A percentile compares a stretch with the other conserved stretches of the same genome.
These are phyloP conservation scores for Ophiostoma tasmaniense DNA, from an alignment of 2,329 filamentous ascomycete genomes.

Conservation along the genomic window DNA sequence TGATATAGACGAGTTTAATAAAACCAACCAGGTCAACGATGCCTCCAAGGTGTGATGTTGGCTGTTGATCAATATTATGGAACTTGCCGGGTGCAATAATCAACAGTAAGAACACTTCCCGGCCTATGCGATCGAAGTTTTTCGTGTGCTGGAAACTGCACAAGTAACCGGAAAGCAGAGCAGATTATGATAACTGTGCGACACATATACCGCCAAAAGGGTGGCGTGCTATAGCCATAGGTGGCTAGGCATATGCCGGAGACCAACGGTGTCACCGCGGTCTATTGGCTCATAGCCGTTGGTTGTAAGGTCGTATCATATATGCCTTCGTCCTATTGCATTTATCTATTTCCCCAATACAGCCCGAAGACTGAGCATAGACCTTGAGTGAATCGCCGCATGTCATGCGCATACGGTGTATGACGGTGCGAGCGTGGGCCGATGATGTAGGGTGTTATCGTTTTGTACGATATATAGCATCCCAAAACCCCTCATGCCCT, in stretches of 20 bases:
- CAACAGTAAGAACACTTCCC: background rate
- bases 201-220: background rate
- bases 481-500: background rate
- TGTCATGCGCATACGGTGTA: background rate
- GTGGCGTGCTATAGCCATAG: background rate
- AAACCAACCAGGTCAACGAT: background rate
- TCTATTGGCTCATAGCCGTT: background rate
- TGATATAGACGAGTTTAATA: background rate
- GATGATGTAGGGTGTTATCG: background rate
- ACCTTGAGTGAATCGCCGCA: background rate
- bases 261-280: background rate
- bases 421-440: background rate
- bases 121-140: background rate
- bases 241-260: background rate
- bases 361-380: background rate
- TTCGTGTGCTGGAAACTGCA: background rate
- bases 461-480: background rate
- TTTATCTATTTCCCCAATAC: background rate
- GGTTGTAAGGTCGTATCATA: background rate
- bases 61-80: background rate
- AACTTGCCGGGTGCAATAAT: background rate
- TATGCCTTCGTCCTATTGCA: background rate
- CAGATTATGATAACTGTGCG: background rate
- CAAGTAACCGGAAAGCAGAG: background rate
- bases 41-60: too few relatives aligned